Evolutionary conservation across 164 flowering plant genomes (phyloP).

Genomic region (Nelumbo lutea): DNA sequence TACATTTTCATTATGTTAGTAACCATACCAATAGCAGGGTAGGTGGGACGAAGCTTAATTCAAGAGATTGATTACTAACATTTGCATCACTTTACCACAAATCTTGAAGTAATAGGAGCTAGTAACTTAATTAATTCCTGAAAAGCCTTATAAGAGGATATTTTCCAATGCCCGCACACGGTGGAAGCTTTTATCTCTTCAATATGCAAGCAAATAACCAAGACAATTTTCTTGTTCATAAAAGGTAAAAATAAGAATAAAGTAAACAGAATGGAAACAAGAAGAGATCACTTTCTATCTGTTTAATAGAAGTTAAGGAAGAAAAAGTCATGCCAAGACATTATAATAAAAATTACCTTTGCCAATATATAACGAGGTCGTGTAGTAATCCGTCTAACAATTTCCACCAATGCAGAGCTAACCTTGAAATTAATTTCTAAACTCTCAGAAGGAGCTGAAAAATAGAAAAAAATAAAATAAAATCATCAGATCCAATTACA

Average conservation of each 20-base stretch:
- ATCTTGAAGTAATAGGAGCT: too few species aligned
- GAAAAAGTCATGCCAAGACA: neutral
- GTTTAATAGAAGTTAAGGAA: neutral
- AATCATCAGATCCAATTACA: neutral
- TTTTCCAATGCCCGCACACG: neutral
- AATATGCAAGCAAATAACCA: neutral
- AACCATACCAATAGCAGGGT: too few species aligned
- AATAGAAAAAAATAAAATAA: constrained; percentile 12
- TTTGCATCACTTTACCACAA: neutral
- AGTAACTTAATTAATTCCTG: neutral
- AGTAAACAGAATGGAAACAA: neutral
- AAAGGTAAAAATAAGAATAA: neutral
- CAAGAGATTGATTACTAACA: too few species aligned
- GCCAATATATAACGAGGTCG: constrained; percentile 96
- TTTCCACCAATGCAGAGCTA: constrained; percentile 94
- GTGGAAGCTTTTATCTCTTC: neutral
- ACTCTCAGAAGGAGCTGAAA: constrained; percentile 85
- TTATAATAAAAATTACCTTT: constrained; percentile 49
- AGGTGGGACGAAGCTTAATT: too few species aligned
- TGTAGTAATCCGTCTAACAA: constrained; percentile 64
- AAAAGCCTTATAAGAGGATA: neutral
- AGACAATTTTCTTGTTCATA: neutral
- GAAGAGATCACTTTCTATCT: neutral
- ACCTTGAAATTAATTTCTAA: constrained; percentile 89
- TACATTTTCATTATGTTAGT: too few species aligned